Base-by-base conservation (phyloP, 1,139 yeast species). In the Fermentozyma sake region DNA sequence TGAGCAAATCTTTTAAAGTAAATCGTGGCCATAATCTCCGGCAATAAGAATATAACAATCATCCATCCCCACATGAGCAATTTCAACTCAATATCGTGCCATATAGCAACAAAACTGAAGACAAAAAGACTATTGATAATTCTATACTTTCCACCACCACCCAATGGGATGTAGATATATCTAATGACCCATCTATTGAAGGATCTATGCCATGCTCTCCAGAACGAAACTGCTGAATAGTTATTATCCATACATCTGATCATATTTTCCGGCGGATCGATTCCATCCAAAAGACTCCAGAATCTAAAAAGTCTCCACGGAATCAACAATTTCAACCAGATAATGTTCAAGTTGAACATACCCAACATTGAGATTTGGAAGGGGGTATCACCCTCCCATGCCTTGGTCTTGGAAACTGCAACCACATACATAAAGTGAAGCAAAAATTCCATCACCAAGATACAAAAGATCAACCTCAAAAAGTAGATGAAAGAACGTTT, bases 171-270 rank as follows among this genome's bases (percentile, higher is more conserved):
- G 46, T 91, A 91, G 24, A 91, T 72, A 44, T 79, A 79, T 37
- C 95, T 68, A 11, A 83, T 70, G 22, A 85, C 81, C 95, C 96
- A 93, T 41, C 84, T 72, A 57, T 91, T 89, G 59, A 67, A 93
- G 22, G 95, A 82, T 44, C 97, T 72, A 53, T 93, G 99, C 99
- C 99, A 93, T 2, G 96, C 94, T 48, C 98, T 72, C 99, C 99
- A 93, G 53, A 93, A 93, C 7, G 94, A 87, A 37, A 85, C 56
- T 0, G 96, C 93, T 14, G 95, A 82, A 52, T 81, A 91, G 55
- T 91, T 93, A 55, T 93, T 86, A 52, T 86, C 84, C 76, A 93
- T 86, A 50, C 98, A 89, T 33, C 99, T 68, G 33, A 93, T 78
- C 98, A 93, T 93, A 48, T 93, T 93, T 51, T 93, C 99, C 2